These are phyloP conservation scores for Phytophthora sp. DNA, from an alignment of 352 stramenopile genomes.

Conservation along the genomic window DNA sequence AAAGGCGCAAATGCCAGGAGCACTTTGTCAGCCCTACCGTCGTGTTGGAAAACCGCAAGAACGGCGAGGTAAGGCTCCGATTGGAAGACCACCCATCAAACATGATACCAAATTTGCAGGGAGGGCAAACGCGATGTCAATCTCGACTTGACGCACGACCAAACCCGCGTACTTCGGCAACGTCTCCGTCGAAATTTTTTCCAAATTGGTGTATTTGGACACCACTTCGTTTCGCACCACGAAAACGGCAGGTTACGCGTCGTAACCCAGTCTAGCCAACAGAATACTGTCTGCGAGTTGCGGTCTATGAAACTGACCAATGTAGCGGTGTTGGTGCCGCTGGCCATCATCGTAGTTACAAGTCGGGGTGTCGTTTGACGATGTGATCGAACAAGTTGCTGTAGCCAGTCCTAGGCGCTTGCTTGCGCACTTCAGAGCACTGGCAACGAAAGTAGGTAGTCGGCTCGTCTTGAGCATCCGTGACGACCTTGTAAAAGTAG, in stretches of 20 bases:
- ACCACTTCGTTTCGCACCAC: neutral
- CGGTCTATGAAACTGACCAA: slow-evolving; percentile 1
- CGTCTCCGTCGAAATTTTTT: neutral
- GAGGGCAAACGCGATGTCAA: too few species aligned
- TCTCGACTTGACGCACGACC: neutral
- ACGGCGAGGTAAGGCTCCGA: neutral
- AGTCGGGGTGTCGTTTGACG: neutral
- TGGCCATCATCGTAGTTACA: neutral
- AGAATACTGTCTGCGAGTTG: neutral
- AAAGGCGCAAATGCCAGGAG: neutral
- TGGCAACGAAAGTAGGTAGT: slow-evolving; percentile 3
- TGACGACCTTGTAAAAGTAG: slow-evolving; percentile 7
- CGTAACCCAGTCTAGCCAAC: neutral
- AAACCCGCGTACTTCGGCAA: neutral
- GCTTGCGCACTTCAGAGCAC: neutral
- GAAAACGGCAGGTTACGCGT: neutral
- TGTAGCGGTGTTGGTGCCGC: neutral
- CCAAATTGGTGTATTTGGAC: neutral
- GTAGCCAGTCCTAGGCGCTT: slow-evolving; percentile 1
- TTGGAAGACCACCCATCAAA: neutral
- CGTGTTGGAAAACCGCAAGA: slow-evolving; percentile 5
- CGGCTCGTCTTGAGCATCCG: slow-evolving; percentile 7
- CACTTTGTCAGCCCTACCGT: slow-evolving; percentile 1
- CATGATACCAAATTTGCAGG: neutral
- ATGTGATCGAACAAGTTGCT: slow-evolving; percentile 8